Percentiles rank a stretch among this genome's conserved stretches.
Conservation (phyloP, 2,329 filamentous ascomycete species). For the Magnaporthiopsis incrustans region DNA sequence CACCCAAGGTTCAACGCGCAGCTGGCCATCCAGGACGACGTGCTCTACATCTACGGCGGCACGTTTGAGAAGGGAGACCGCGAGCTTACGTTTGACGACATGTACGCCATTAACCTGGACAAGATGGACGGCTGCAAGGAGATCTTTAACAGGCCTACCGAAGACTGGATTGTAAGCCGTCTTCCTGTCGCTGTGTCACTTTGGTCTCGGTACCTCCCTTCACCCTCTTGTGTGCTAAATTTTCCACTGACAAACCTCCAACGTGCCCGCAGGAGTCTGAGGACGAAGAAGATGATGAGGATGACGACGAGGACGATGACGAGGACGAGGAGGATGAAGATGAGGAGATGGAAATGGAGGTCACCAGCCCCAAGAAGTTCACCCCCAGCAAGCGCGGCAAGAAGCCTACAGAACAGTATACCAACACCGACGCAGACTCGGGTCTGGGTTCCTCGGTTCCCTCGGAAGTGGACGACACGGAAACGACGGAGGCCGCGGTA, state of each 20-base stretch:
- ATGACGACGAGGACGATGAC: conserved; percentile 54
- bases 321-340: conserved; percentile 49
- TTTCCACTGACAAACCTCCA: conserved; percentile 5
- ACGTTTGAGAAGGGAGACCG: conserved; percentile 93
- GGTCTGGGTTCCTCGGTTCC: conserved; percentile 16
- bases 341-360: conserved; percentile 38
- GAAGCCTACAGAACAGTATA: conserved; percentile 34
- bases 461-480: conserved; percentile 37
- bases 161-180: conserved; percentile 71
- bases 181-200: background rate
- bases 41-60: conserved; percentile 88
- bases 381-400: conserved; percentile 51
- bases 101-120: conserved; percentile 88
- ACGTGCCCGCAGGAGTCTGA: conserved; percentile 20
- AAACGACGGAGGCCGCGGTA: conserved; percentile 39
- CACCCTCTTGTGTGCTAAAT: conserved; percentile 25
- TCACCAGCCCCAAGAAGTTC: conserved; percentile 29
- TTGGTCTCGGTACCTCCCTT: background rate
- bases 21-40: conserved; percentile 83
- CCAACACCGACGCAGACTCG: conserved; percentile 29
- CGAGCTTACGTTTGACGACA: conserved; percentile 91
- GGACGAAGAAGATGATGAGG: conserved; percentile 51
- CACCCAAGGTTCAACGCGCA: conserved; percentile 88
- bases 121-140: conserved; percentile 93
- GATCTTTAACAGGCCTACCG: conserved; percentile 68